Evolutionary conservation across 2,329 filamentous ascomycete species (phyloP), one percentile per base, ranked within the genome.

Genomic region (Aureobasidium lini): DNA sequence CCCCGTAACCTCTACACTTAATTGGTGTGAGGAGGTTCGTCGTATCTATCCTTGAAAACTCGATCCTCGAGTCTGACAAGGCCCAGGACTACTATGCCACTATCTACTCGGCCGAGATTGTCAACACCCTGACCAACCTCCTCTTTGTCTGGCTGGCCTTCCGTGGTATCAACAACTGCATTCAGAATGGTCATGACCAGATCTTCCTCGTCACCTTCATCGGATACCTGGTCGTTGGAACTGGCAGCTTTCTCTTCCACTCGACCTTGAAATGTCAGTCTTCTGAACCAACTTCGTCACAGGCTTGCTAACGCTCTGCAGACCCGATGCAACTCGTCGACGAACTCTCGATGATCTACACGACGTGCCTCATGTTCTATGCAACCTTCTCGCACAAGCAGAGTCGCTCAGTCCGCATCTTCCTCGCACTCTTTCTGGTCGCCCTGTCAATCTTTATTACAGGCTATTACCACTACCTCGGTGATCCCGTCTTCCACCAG

Each of bases 401-500:
- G 61, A 78, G 84, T 1, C 71, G 69, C 10, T 66, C 64, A 3
- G 78, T 83, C 61, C 79, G 82, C 1, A 66, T 78, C 1, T 60
- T 80, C 11, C 76, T 91, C 8, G 88, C 78, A 7, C 42, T 84
- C 4, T 77, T 76, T 13, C 77, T 89, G 9, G 68, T 84, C 6
- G 73, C 67, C 3, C 69, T 82, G 18, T 74, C 78, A 4, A 60
- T 80, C 31, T 87, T 85, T 67, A 92, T 95, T 70, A 94, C 90
- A 13, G 78, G 88, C 42, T 83, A 88, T 72, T 95, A 95, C 73
- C 88, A 91, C 69, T 84, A 89, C 63, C 84, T 91, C 15, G 89
- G 92, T 69, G 86, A 95, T 64, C 89, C 90, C 0, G 77, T 83
- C 1, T 95, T 95, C 71, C 90, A 95, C 73, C 89, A 95, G 70